Base-by-base conservation (phyloP, 2,329 filamentous ascomycete genomes). In the Sporothrix schenckii region DNA sequence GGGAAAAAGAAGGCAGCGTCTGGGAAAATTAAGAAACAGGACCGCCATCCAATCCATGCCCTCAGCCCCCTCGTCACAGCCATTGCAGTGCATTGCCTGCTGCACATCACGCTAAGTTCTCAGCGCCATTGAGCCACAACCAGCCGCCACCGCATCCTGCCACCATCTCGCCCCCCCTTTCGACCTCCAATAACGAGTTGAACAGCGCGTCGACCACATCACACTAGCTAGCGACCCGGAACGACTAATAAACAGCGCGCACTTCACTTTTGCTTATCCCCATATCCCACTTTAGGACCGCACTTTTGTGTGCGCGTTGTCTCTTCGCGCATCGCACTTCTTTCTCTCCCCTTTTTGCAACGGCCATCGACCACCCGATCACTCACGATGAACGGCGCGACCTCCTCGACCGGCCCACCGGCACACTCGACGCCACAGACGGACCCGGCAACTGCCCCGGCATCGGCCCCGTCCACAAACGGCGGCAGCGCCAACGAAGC, bases 301-400 rank as follows among this genome's bases (percentile, higher is more conserved):
- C 52, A 60, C 69, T 24, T 52, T 54, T 49, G 47, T 67, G 41
- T 49, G 50, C 58, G 58, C 39, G 58, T 47, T 27, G 41, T 68
- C 61, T 47, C 44, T 11, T 63, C 63, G 47, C 34, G 21, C 47
- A 53, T 34, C 63, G 16, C 21, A 56, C 9, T 47, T 66, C 27
- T 34, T 39, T 50, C 27, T 34, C 49, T 30, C 49, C 27, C 16
- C 24, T 14, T 50, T n/a, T 50, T 49, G 10, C 58, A 63, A 24
- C 58, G 19, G 10, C 63, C 27, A 39, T 52, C 63, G 41, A 47
- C 27, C 27, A 30, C 63, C 47, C 47, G 63, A 66, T 47, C 67
- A 27, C 44, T 49, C 71, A 73, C 71, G 47, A 74, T 74, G 73
- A 74, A 72, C 71, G 72, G 71, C 71, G 67, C 66, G 24, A n/a